A percentile compares a stretch with the other conserved stretches of the same genome.
These are phyloP conservation scores for Colletotrichum cereale DNA, from an alignment of 2,329 filamentous ascomycete genomes.

Conservation along the genomic window DNA sequence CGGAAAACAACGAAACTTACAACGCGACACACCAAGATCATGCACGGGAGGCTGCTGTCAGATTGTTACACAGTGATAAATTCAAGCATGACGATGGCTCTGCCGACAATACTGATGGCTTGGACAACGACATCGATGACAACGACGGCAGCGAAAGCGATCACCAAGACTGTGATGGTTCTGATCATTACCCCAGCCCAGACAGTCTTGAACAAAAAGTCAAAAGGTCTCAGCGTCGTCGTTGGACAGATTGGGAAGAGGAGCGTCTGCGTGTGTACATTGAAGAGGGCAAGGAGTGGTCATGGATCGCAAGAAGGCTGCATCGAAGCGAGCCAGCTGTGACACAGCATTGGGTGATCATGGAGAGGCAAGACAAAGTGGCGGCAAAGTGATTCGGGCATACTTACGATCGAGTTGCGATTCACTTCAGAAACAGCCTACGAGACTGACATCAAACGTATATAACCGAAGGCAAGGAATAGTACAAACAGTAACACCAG, in stretches of 20 bases:
- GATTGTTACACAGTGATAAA: neutral
- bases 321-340: conserved; percentile 15
- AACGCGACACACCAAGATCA: neutral
- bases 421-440: neutral
- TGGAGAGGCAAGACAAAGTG: conserved; percentile 4
- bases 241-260: conserved; percentile 11
- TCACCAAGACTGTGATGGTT: neutral
- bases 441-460: neutral
- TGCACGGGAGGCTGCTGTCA: neutral
- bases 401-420: neutral
- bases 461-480: neutral
- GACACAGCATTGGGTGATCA: conserved; percentile 13
- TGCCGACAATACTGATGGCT: too few relatives aligned
- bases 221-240: neutral
- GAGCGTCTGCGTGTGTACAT: conserved; percentile 3
- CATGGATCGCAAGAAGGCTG: conserved; percentile 15
- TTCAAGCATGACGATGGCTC: neutral
- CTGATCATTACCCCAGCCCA: neutral
- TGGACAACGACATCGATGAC: neutral
- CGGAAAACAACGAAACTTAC: neutral
- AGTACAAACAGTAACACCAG: neutral
- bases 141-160: conserved; percentile 1
- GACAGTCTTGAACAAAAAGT: neutral
- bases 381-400: neutral
- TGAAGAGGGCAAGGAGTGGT: conserved; percentile 19